Conservation (phyloP, 441 rosid species). For the Pelargonium fulgidum region DNA sequence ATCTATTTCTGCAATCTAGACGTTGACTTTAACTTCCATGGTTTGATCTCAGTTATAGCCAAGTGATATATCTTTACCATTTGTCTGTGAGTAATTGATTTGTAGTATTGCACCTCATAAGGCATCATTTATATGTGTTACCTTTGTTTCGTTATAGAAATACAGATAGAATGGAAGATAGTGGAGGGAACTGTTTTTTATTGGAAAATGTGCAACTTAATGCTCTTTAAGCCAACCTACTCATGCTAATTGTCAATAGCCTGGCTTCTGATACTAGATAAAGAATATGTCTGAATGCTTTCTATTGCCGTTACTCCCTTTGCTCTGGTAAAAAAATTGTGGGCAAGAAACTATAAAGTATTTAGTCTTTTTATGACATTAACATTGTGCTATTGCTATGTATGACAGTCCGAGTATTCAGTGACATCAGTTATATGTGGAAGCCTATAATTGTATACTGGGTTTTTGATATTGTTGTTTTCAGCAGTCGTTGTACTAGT, state of each 20-base stretch:
- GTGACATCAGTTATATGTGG: neutral
- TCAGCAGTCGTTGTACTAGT: slow-evolving; percentile 78
- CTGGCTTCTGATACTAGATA: neutral
- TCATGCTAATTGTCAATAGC: neutral
- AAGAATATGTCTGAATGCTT: neutral
- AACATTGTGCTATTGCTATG: neutral
- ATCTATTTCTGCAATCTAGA: no score
- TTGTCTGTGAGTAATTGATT: neutral
- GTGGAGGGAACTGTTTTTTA: neutral
- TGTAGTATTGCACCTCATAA: neutral
- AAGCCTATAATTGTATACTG: neutral
- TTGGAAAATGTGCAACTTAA: neutral
- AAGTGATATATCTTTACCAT: neutral
- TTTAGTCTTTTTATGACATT: neutral
- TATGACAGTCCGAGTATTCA: neutral
- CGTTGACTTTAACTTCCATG: neutral
- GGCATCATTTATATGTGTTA: neutral
- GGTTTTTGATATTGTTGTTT: slow-evolving; percentile 23
- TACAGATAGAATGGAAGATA: neutral
- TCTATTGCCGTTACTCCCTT: neutral
- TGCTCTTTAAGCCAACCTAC: neutral
- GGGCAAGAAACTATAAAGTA: neutral
- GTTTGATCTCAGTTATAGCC: neutral
- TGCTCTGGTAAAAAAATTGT: neutral
- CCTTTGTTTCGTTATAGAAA: neutral